These are phyloP conservation scores for Linum trigynum DNA, from an alignment of 345 rosid species.

Conservation along the genomic window DNA sequence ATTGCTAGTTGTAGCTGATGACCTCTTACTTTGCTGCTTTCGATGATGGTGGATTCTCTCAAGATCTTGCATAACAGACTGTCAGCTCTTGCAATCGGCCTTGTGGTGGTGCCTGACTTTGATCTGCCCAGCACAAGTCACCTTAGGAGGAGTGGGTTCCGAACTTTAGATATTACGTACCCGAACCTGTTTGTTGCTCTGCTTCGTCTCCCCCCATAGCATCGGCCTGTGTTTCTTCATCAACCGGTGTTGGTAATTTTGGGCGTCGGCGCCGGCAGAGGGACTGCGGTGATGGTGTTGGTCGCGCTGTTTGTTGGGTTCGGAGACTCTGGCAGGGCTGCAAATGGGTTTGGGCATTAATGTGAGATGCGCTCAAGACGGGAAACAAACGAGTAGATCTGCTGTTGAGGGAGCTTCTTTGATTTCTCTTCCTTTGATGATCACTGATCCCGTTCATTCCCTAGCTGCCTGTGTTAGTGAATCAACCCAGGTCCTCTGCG, in stretches of 20 bases:
- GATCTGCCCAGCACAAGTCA: constrained; percentile 91
- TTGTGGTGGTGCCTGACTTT: constrained; percentile 66
- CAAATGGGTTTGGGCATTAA: constrained; percentile 62
- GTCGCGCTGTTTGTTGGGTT: constrained; percentile 29
- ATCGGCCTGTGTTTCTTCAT: constrained; percentile 57
- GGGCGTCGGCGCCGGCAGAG: constrained; percentile 19
- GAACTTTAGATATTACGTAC: too few species aligned
- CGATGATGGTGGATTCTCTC: constrained; percentile 35
- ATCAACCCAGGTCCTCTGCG: too few species aligned
- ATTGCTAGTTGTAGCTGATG: too few species aligned
- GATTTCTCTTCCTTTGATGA: constrained; percentile 71
- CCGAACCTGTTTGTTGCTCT: constrained; percentile 43
- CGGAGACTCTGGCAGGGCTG: constrained; percentile 54
- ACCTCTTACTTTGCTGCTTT: constrained; percentile 23
- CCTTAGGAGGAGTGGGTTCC: constrained; percentile 86
- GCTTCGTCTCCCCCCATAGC: constrained; percentile 51
- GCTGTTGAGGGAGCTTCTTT: constrained; percentile 52
- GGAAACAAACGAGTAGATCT: constrained; percentile 79
- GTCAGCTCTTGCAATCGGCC: constrained; percentile 57
- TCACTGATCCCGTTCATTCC: constrained; percentile 12
- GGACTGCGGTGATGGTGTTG: constrained; percentile 32
- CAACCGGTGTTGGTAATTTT: constrained; percentile 17
- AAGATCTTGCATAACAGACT: constrained; percentile 53
- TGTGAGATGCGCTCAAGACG: constrained; percentile 58
- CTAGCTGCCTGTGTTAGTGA: too few species aligned